Evolutionary conservation across 306 rosid species (phyloP).

Genomic region (Medicago ruthenica): DNA sequence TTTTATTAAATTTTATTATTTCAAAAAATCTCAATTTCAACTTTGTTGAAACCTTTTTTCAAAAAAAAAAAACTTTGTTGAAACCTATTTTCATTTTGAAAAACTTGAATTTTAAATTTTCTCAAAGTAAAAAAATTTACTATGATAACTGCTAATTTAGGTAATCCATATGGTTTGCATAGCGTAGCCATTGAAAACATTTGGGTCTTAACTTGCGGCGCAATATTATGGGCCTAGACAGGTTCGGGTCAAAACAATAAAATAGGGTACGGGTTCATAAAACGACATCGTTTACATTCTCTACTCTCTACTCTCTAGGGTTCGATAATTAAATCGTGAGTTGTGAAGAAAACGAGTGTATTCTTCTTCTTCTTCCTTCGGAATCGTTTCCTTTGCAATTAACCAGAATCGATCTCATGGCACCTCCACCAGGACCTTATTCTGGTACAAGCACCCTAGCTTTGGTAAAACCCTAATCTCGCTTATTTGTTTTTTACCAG

Average conservation of each 20-base stretch:
- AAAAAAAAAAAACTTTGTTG: no score
- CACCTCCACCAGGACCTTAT: conserved; percentile 88
- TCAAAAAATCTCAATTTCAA: no score
- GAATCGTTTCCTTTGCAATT: neutral
- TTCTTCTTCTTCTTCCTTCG: neutral
- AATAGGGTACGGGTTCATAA: neutral
- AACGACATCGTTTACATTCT: conserved; percentile 11
- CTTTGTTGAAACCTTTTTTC: no score
- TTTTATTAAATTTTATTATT: no score
- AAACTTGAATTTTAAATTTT: no score
- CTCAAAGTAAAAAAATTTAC: no score
- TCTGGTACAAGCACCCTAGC: conserved; percentile 94
- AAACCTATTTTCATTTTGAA: no score
- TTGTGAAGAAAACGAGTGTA: conserved; percentile 26
- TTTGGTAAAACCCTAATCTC: conserved; percentile 53
- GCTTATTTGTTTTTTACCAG: neutral
- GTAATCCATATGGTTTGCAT: no score
- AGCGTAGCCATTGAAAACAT: neutral
- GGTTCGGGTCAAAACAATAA: neutral
- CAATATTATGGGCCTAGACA: neutral
- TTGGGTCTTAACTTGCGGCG: neutral
- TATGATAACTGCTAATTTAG: no score
- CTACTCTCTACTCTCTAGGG: conserved; percentile 44
- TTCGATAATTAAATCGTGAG: conserved; percentile 37
- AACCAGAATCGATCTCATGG: conserved; percentile 51